Evolutionary conservation across 2,329 filamentous ascomycete genomes (phyloP).

Genomic region (Zasmidium citrigriseum): DNA sequence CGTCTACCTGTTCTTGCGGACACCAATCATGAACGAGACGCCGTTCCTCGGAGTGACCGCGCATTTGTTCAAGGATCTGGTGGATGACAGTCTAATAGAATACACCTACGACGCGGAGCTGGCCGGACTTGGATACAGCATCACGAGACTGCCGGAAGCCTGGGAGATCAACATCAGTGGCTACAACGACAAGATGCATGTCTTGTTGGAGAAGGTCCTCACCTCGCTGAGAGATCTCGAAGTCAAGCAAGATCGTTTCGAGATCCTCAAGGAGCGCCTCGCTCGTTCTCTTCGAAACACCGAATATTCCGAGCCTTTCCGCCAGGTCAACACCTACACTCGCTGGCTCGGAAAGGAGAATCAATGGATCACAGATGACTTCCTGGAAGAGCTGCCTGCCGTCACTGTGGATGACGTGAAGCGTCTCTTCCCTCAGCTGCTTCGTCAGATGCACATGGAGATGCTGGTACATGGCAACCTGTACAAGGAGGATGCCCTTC

Average conservation of each 20-base stretch:
- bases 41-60: slow-evolving; percentile 77
- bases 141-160: slow-evolving; percentile 72
- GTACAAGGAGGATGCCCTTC: slow-evolving; percentile 88
- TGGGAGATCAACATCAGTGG: slow-evolving; percentile 78
- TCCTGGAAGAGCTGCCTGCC: slow-evolving; percentile 72
- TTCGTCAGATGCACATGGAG: slow-evolving; percentile 85
- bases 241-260: slow-evolving; percentile 83
- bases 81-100: slow-evolving; percentile 84
- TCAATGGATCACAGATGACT: slow-evolving; percentile 76
- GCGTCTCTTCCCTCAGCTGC: slow-evolving; percentile 75
- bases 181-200: slow-evolving; percentile 94
- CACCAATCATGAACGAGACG: slow-evolving; percentile 75
- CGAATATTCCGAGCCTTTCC: slow-evolving; percentile 84
- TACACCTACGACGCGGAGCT: slow-evolving; percentile 96
- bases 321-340: slow-evolving; percentile 81
- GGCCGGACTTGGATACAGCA: slow-evolving; percentile 80
- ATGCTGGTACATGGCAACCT: slow-evolving; percentile 88
- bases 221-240: slow-evolving; percentile 80
- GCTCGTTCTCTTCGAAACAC: slow-evolving; percentile 79
- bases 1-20: slow-evolving; percentile 76
- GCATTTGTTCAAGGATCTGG: slow-evolving; percentile 78
- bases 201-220: slow-evolving; percentile 86
- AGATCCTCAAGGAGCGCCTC: slow-evolving; percentile 85
- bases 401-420: slow-evolving; percentile 75
- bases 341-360: slow-evolving; percentile 77